phyloP scores from a whole-genome alignment of 2,329 filamentous ascomycete genomes.

The Botrytis tulipae region DNA sequence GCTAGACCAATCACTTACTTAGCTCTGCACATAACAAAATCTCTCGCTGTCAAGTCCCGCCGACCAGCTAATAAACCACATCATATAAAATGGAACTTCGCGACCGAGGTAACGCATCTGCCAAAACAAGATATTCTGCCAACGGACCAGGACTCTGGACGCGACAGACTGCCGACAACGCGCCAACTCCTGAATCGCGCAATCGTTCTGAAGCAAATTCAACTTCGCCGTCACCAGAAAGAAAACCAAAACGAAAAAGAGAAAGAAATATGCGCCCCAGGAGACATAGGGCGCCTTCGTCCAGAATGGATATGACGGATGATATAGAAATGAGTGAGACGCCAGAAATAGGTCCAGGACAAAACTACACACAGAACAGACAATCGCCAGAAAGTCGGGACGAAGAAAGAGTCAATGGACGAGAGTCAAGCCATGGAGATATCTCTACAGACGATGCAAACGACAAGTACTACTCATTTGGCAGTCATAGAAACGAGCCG shows the following conservation, averaged over 20 bases:
- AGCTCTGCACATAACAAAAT: constrained; percentile 15
- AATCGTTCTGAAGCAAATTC: constrained; percentile 2
- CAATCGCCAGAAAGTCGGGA: not conserved
- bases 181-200: not conserved
- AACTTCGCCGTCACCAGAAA: not conserved
- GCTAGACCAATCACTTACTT: constrained; percentile 1
- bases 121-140: constrained; percentile 15
- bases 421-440: constrained; percentile 4
- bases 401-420: constrained; percentile 9
- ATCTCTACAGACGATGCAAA: not conserved
- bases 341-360: not conserved
- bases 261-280: constrained; percentile 5
- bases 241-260: constrained; percentile 5
- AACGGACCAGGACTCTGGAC: constrained; percentile 15
- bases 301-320: not conserved
- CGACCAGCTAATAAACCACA: not conserved
- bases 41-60: constrained; percentile 4
- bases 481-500: constrained; percentile 10
- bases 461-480: not conserved
- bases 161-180: not conserved
- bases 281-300: not conserved
- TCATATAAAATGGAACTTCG: constrained; percentile 15
- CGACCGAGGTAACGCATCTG: not conserved
- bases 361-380: not conserved
- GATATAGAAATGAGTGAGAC: not conserved